Evolutionary conservation across 768 basidiomycete species (phyloP), one percentile per base, ranked within the genome.

Genomic region (Suillus ampliporus): DNA sequence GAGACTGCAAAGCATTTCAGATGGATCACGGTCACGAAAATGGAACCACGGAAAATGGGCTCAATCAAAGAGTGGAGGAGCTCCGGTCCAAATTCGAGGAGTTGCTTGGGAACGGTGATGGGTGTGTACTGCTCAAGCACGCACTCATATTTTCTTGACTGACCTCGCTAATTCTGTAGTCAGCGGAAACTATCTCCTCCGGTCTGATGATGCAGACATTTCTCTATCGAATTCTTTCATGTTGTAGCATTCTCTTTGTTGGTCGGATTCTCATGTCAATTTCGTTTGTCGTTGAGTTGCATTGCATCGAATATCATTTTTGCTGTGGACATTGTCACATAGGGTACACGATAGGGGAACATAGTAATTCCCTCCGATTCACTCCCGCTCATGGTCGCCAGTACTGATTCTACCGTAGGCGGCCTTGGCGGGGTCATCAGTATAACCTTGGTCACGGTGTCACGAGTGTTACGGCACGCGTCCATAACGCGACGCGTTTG

Each of bases 31-130:
- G 69, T 3, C 21, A 52, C 43, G 6, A 68, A 46, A n/a, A 71
- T 31, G 50, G 64, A 4, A 75, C 72, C n/a, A 1, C 40, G 7
- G 52, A 63, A 13, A 47, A 61, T 31, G 43, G 31, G 28, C 52
- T 65, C 35, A 23, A 65, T 19, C 11, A 57, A 23, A 37, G 52
- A 31, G 64, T 71, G 43, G 71, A 68, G 52, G 73, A 78, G 19
- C 71, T 72, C 61, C 71, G 78, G 28, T 57, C 63, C 23, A 69
- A 71, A 14, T 74, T 78, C 38, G 78, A 79, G 67, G 67, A 69
- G 47, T 69, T 79, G 46, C 62, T 78, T 52, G 77, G 77, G 17
- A 75, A 73, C 47, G 56, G 51, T 26, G 64, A 57, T 28, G 64
- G 64, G 64, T 65, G 19, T 4, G 50, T 31, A 51, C 1, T 6